Conservation (phyloP, 805 yeast genomes). For the Candida adriatica region DNA sequence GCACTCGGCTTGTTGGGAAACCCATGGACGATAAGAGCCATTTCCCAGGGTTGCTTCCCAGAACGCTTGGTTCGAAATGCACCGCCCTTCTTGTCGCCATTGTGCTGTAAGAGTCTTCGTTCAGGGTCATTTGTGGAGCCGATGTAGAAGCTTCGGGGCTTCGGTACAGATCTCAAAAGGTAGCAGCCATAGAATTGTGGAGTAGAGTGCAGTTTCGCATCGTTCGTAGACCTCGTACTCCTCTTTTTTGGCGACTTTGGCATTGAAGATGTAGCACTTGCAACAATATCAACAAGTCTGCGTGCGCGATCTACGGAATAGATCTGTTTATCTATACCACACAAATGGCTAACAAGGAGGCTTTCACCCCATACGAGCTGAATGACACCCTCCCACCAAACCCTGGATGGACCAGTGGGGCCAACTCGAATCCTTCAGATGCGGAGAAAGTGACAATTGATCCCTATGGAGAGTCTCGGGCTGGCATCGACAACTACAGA, state of each 20-base stretch:
- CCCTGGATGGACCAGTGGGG: slow-evolving; percentile 6
- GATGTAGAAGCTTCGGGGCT: slow-evolving; percentile 56
- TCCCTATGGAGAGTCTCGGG: slow-evolving; percentile 27
- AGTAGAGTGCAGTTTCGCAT: slow-evolving; percentile 9
- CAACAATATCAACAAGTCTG: too few relatives aligned
- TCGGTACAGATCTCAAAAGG: slow-evolving; percentile 52
- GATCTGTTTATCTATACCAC: too few relatives aligned
- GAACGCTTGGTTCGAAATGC: slow-evolving; percentile 57
- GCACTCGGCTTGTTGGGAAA: slow-evolving; percentile 68
- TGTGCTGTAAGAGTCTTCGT: slow-evolving; percentile 68
- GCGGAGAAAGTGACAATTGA: slow-evolving; percentile 38
- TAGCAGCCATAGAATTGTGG: slow-evolving; percentile 64
- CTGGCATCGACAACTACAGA: slow-evolving; percentile 34
- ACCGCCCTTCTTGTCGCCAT: slow-evolving; percentile 65
- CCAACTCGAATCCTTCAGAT: background rate
- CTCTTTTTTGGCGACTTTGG: too few relatives aligned
- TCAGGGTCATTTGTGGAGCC: slow-evolving; percentile 81
- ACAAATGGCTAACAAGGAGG: background rate
- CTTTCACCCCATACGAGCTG: slow-evolving; percentile 2
- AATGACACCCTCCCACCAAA: slow-evolving; percentile 6
- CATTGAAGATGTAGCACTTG: too few relatives aligned
- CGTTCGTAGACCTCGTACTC: too few relatives aligned
- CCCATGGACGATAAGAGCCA: slow-evolving; percentile 57
- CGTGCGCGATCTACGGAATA: too few relatives aligned
- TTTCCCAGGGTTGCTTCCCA: slow-evolving; percentile 69